Evolutionary conservation across 768 basidiomycete species (phyloP).

Genomic region (Coprinellus micaceus): DNA sequence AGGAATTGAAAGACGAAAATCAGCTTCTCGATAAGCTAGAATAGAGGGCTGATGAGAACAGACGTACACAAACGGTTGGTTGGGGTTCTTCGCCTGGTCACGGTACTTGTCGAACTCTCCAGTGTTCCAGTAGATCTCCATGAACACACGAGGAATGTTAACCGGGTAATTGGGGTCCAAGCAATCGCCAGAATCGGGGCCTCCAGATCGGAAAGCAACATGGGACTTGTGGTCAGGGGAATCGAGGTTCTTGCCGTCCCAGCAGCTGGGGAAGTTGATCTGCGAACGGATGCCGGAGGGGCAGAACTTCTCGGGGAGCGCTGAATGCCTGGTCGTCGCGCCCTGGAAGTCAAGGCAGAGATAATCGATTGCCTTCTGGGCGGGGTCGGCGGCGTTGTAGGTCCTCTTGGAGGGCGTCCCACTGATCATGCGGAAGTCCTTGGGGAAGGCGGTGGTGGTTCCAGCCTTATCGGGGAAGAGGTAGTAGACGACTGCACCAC

Average conservation of each 20-base stretch:
- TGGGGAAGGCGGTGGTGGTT: constrained; percentile 49
- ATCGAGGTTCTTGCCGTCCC: constrained; percentile 52
- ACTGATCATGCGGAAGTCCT: constrained; percentile 53
- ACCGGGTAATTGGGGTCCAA: constrained; percentile 44
- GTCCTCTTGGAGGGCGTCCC: constrained; percentile 45
- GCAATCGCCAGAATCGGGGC: constrained; percentile 47
- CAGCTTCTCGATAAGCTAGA: not conserved
- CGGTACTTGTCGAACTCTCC: constrained; percentile 32
- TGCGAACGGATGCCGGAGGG: constrained; percentile 50
- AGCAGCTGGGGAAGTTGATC: constrained; percentile 52
- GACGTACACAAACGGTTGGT: constrained; percentile 53
- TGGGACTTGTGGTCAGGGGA: constrained; percentile 52
- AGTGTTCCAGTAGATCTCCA: constrained; percentile 49
- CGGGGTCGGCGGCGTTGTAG: constrained; percentile 40
- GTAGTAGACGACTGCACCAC: constrained; percentile 47
- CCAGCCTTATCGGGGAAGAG: constrained; percentile 44
- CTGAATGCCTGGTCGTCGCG: constrained; percentile 32
- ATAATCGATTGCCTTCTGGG: constrained; percentile 46
- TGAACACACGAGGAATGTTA: constrained; percentile 46
- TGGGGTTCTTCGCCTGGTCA: constrained; percentile 41
- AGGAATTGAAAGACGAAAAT: not conserved
- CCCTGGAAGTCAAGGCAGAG: constrained; percentile 48
- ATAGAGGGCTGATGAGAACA: not conserved
- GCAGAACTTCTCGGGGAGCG: constrained; percentile 36
- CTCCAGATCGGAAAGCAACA: constrained; percentile 44